Percentiles rank a stretch among this genome's conserved stretches.
Evolutionary conservation across 108 stramenopile species (phyloP).

Genomic region (Cylindrotheca closterium): DNA sequence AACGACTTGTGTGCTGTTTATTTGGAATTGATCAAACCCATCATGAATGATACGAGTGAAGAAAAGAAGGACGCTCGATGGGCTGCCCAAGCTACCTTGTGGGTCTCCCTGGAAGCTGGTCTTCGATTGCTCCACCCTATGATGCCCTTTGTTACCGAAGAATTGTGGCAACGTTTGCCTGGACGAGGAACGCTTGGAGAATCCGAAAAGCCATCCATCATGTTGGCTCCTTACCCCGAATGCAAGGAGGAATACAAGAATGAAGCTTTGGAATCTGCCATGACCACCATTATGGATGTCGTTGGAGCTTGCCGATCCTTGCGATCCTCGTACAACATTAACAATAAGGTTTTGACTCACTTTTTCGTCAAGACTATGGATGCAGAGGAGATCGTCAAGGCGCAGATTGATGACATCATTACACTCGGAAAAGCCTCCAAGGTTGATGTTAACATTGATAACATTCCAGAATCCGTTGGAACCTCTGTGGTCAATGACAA

Average conservation of each 20-base stretch:
- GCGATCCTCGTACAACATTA: constrained; percentile 82
- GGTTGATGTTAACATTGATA: constrained; percentile 64
- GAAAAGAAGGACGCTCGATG: constrained; percentile 62
- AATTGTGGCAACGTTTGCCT: constrained; percentile 99
- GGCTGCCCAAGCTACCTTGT: constrained; percentile 94
- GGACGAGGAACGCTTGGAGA: constrained; percentile 90
- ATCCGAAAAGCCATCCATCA: constrained; percentile 87
- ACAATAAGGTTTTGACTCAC: constrained; percentile 77
- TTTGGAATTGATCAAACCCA: constrained; percentile 98
- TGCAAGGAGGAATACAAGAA: constrained; percentile 55
- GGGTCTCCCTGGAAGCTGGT: constrained; percentile 88
- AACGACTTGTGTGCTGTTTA: constrained; percentile 97
- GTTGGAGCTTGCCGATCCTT: constrained; percentile 84
- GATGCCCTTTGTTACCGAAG: constrained; percentile 99
- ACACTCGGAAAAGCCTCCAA: constrained; percentile 75
- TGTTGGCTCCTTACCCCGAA: constrained; percentile 93
- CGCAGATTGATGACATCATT: constrained; percentile 72
- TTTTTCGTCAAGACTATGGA: constrained; percentile 82
- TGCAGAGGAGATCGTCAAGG: constrained; percentile 33
- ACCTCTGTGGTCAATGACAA: constrained; percentile 80
- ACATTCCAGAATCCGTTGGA: constrained; percentile 77
- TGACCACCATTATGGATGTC: constrained; percentile 79
- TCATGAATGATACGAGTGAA: constrained; percentile 76
- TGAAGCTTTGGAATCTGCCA: constrained; percentile 61
- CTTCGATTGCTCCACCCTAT: constrained; percentile 96